Evolutionary conservation across 2,329 filamentous ascomycete species (phyloP), one percentile per base, ranked within the genome.

Genomic region (Biscogniauxia sp.): DNA sequence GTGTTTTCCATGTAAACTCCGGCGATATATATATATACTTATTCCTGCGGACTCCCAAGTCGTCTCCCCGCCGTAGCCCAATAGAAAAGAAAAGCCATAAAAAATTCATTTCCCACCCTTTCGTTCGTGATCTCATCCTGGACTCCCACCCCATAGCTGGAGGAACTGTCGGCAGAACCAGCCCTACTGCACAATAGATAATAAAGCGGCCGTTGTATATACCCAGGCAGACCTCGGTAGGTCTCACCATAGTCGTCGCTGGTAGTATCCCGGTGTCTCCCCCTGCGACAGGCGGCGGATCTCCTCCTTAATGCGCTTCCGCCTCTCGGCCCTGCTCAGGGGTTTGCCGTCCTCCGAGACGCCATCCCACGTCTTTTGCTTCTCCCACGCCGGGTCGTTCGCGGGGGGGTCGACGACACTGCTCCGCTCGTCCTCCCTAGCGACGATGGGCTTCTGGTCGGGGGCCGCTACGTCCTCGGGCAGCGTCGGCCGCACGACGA

Each of bases 301-400:
- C 67, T 87, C 84, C 63, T 84, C 80, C 69, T 84, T 86, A 69
- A 87, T 88, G 65, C 80, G 76, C 70, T 77, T 77, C 66, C 86
- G 78, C 66, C 86, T 79, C 73, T 85, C 81, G 0, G 80, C 82
- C 58, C 76, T 75, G 59, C 77, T 83, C 20, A 86, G 72, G 1
- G 81, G 82, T 69, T 83, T 79, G 50, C 74, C 74, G 61, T 76
- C 75, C 11, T 72, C 72, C 20, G 69, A 68, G 5, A 74, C 74
- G 56, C 78, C 77, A 0, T 72, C 70, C 56, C 66, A 58, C 19
- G 60, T 53, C n/a, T 61, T 64, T 41, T 66, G 49, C 57, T 65
- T 63, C 50, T 57, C 58, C 23, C 4, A 17, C 23, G 9, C 11
- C 15, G 19, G 17, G 8, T 51, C 50, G 20, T 13, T n/a, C 6